Evolutionary conservation across 2,329 filamentous ascomycete species (phyloP), one percentile per base, ranked within the genome.

Genomic region (Trichoderma lentiforme): DNA sequence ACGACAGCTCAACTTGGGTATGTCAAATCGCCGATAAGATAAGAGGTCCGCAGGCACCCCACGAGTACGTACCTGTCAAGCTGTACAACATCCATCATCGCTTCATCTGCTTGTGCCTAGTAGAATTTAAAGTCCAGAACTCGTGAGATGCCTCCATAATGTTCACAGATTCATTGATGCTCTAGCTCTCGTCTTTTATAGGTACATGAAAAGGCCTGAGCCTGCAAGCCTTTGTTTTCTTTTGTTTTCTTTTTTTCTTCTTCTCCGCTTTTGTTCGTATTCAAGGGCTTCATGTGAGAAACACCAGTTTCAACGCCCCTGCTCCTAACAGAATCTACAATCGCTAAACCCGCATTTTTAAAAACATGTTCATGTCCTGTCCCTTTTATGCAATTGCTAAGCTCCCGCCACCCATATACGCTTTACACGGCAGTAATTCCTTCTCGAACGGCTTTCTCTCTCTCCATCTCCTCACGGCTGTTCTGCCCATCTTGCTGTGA

Each of bases 11-110:
- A 6, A 18, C 36, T 15, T 43, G 28, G 39, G 36, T 6, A 66
- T 39, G 51, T 51, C 30, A 53, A 51, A 43, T 21, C 18, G 14
- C 70, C 18, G 70, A 71, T 71, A 71, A 71, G 70, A 71, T 71
- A 71, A 71, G 70, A 71, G 53, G 51, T 24, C 26, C 56, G 62
- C 68, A 70, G 57, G 57, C 58, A 63, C 30, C 51, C 60, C 58
- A 56, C 57, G 24, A 34, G 56, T 69, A 69, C 66, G 66, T 69
- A 69, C 56, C 9, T 30, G 32, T 34, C 32, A 34, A 34, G 32
- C 32, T 14, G 5, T 34, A 34, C 30, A 26, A 15, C 7, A 26
- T 15, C 30, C 6, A 5, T 15, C 11, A 51, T 51, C 36, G 15
- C 3, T 39, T 39, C 36, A 18, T 8, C 15, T 43, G 15, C 39